Percentiles rank a stretch among this genome's conserved stretches.
Conservation (phyloP, 2,329 filamentous ascomycete genomes). For the Colletotrichum sp. region DNA sequence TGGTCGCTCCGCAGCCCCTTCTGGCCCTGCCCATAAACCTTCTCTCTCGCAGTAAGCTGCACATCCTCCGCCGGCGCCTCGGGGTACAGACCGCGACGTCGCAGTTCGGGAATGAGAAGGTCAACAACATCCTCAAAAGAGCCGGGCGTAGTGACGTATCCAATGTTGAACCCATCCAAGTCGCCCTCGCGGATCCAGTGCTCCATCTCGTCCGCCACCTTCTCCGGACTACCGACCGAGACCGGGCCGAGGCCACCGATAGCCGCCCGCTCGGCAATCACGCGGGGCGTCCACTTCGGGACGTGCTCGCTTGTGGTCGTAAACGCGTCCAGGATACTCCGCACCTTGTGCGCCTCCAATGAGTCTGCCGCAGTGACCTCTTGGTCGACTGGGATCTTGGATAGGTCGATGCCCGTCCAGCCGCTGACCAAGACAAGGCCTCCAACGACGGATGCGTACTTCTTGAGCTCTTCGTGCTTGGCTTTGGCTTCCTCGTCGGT, state of each 20-base stretch:
- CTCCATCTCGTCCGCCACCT: conserved; percentile 50
- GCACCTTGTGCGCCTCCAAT: conserved; percentile 55
- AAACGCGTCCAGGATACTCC: conserved; percentile 53
- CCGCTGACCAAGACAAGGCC: conserved; percentile 61
- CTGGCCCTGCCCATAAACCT: conserved; percentile 66
- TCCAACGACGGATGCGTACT: conserved; percentile 58
- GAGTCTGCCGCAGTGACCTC: conserved; percentile 61
- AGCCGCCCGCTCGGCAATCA: conserved; percentile 43
- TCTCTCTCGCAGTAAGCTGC: conserved; percentile 60
- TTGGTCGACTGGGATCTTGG: conserved; percentile 61
- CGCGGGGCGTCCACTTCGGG: conserved; percentile 49
- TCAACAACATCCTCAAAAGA: conserved; percentile 37
- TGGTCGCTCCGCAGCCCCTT: conserved; percentile 62
- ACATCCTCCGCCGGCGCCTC: conserved; percentile 34
- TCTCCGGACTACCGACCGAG: conserved; percentile 41
- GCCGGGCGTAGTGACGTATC: conserved; percentile 48
- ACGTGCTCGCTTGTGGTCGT: conserved; percentile 50
- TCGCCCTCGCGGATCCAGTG: conserved; percentile 47
- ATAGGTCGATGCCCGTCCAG: conserved; percentile 67
- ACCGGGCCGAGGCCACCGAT: conserved; percentile 45
- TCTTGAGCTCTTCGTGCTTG: conserved; percentile 56
- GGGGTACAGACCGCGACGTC: conserved; percentile 32
- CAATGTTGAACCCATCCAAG: conserved; percentile 46
- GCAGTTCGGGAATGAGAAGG: conserved; percentile 33
- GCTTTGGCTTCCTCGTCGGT: conserved; percentile 58